These are phyloP conservation scores for Diplodia sapinea DNA, from an alignment of 2,329 filamentous ascomycete species.

Conservation along the genomic window DNA sequence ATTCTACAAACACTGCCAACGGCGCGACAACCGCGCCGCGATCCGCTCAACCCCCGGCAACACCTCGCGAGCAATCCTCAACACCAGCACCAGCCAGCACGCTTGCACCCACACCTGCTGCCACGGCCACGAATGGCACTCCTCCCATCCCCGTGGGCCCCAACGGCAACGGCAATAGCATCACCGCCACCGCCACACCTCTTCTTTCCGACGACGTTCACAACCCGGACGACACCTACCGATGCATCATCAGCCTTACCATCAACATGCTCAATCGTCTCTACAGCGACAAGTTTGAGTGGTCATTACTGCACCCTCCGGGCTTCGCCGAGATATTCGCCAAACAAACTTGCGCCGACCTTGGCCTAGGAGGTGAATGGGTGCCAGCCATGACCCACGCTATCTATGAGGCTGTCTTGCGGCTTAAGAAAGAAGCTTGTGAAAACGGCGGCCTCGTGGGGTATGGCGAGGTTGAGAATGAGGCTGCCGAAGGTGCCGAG, in stretches of 20 bases:
- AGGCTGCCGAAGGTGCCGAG: conserved; percentile 79
- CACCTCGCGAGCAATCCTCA: conserved; percentile 55
- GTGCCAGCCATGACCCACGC: conserved; percentile 92
- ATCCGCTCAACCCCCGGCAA: conserved; percentile 12
- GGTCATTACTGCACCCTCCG: conserved; percentile 90
- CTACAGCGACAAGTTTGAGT: conserved; percentile 97
- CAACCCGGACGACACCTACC: conserved; percentile 92
- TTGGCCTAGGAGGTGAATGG: conserved; percentile 91
- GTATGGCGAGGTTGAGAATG: conserved; percentile 81
- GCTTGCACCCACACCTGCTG: conserved; percentile 36
- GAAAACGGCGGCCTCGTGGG: conserved; percentile 85
- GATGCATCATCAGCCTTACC: conserved; percentile 88
- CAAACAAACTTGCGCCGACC: conserved; percentile 87
- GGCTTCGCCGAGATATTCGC: conserved; percentile 93
- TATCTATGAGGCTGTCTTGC: conserved; percentile 92
- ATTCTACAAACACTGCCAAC: conserved; percentile 53
- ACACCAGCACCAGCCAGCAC: conserved; percentile 51
- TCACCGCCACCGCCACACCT: conserved; percentile 73
- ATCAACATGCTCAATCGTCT: conserved; percentile 90
- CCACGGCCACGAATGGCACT: conserved; percentile 59
- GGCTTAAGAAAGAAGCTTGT: conserved; percentile 94
- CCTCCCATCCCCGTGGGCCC: conserved; percentile 55
- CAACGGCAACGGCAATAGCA: conserved; percentile 36
- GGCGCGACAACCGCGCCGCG: not conserved
- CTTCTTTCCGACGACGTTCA: conserved; percentile 71